phyloP scores from a whole-genome alignment of 495 filamentous ascomycete species.

The Glonium stellatum region DNA sequence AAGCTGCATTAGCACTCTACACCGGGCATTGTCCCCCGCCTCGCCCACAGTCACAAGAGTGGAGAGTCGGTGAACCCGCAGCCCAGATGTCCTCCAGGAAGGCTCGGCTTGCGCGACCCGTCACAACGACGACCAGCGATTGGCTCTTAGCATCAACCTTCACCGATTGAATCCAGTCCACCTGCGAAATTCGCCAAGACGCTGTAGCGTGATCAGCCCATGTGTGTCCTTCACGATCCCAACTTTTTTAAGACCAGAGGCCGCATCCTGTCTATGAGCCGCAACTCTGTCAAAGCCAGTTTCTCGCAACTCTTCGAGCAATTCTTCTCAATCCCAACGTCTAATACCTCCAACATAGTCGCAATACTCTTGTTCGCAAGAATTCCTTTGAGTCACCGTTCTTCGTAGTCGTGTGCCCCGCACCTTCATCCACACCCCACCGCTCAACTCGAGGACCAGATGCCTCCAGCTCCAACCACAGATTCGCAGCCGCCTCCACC shows the following conservation, averaged over 20 bases:
- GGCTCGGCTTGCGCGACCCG: neutral
- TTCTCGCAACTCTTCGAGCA: conserved; percentile 16
- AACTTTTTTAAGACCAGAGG: neutral
- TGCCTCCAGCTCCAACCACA: conserved; percentile 10
- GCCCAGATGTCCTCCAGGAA: too few species aligned
- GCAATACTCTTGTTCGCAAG: too few species aligned
- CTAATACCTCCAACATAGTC: neutral
- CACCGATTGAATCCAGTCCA: neutral
- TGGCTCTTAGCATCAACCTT: neutral
- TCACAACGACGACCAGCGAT: neutral
- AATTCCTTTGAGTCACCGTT: neutral
- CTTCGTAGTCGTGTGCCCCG: neutral
- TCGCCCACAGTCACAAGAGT: neutral
- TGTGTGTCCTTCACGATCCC: neutral
- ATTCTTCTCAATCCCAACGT: neutral
- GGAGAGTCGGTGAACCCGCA: conserved; percentile 1
- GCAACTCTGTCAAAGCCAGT: conserved; percentile 17
- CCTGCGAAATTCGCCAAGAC: neutral
- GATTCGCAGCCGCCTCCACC: conserved; percentile 23
- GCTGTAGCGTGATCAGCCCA: conserved; percentile 1
- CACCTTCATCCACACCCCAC: neutral
- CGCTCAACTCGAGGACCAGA: neutral
- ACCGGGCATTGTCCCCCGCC: neutral
- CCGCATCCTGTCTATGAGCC: conserved; percentile 16
- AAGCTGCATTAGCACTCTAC: neutral